phyloP scores from a whole-genome alignment of 2,329 filamentous ascomycete genomes.

The Podosphaera xanthii region DNA sequence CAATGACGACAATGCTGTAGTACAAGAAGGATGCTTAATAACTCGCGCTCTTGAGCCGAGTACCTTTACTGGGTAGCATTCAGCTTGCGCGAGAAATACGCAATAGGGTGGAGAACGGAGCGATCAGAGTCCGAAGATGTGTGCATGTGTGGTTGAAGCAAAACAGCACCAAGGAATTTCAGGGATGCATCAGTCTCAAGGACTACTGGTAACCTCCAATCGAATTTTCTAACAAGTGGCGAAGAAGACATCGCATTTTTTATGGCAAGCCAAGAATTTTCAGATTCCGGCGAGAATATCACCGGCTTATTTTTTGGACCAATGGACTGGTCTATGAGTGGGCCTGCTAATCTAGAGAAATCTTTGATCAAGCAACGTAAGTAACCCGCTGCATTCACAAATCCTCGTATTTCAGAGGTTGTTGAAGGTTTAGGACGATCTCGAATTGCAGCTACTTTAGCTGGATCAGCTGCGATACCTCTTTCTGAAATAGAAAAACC shows the following conservation, averaged over 20 bases:
- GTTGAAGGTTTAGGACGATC: background rate
- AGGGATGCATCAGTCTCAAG: background rate
- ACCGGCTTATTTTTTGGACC: background rate
- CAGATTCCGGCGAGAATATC: background rate
- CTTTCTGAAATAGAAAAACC: background rate
- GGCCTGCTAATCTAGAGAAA: background rate
- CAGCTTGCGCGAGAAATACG: background rate
- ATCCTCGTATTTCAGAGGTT: background rate
- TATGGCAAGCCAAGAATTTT: background rate
- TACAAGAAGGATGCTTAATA: background rate
- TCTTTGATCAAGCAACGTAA: background rate
- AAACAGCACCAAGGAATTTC: background rate
- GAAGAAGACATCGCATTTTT: background rate
- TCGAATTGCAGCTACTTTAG: background rate
- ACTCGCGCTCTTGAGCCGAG: background rate
- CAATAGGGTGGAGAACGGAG: background rate
- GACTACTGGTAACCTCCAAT: background rate
- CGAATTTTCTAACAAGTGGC: background rate
- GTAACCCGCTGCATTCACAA: background rate
- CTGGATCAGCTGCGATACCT: background rate
- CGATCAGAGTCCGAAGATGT: no score
- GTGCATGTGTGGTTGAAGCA: background rate
- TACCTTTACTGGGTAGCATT: background rate
- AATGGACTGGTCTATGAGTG: background rate
- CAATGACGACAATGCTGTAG: background rate